Evolutionary conservation across 2,329 filamentous ascomycete species (phyloP).

Genomic region (Aspergillus viridinutans): DNA sequence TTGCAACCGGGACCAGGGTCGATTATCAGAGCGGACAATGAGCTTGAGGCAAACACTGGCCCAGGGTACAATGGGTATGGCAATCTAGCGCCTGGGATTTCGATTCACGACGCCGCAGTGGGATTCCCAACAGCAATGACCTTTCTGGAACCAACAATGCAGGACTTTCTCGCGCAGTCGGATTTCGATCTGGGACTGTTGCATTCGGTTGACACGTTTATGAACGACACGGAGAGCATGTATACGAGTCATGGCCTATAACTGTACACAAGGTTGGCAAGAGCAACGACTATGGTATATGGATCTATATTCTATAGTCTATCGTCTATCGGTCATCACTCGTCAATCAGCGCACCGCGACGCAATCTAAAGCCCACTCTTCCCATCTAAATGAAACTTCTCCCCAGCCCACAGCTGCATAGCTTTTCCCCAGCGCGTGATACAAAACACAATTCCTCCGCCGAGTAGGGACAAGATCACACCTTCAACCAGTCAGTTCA

Average conservation of each 20-base stretch:
- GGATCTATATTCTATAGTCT: slow-evolving; percentile 2
- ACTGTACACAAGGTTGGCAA: slow-evolving; percentile 10
- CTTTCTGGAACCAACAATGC: slow-evolving; percentile 37
- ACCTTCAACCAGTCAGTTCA: slow-evolving; percentile 13
- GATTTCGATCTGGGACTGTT: slow-evolving; percentile 34
- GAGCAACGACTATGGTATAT: background rate
- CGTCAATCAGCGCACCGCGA: background rate
- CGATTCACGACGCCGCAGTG: slow-evolving; percentile 9
- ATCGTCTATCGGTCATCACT: background rate
- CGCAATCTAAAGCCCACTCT: slow-evolving; percentile 2
- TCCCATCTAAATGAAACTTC: slow-evolving; percentile 18
- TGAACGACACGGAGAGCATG: slow-evolving; percentile 28
- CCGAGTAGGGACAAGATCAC: slow-evolving; percentile 26
- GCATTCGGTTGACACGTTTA: slow-evolving; percentile 33
- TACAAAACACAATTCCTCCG: slow-evolving; percentile 23
- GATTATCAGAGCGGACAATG: background rate
- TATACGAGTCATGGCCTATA: slow-evolving; percentile 24
- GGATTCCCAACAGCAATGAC: slow-evolving; percentile 37
- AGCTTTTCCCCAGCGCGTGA: slow-evolving; percentile 28
- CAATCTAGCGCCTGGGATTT: background rate
- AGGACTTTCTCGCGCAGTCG: slow-evolving; percentile 36
- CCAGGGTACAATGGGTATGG: background rate
- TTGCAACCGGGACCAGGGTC: background rate
- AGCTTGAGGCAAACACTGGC: background rate
- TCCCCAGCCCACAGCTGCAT: slow-evolving; percentile 33